Conservation (phyloP, 2,329 filamentous ascomycete genomes). For the Anisogramma anomala region DNA sequence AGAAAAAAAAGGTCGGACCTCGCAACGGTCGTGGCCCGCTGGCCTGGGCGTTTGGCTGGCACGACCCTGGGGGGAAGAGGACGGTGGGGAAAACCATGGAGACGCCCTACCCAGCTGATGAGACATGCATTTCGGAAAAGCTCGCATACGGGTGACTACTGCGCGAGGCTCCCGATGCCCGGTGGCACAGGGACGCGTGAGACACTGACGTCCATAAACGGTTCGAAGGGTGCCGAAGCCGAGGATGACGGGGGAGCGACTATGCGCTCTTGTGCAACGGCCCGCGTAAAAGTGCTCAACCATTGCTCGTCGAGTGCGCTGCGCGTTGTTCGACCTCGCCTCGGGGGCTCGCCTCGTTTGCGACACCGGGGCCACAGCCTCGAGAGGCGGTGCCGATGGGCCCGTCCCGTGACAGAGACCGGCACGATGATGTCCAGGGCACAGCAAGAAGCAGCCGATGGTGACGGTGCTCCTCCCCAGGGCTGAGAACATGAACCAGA, state of each 20-base stretch:
- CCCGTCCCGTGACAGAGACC: too few relatives aligned
- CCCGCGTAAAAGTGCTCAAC: conserved; percentile 4
- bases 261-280: not conserved
- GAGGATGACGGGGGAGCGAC: not conserved
- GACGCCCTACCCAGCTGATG: conserved; percentile 2
- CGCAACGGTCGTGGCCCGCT: too few relatives aligned
- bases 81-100: not conserved
- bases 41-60: too few relatives aligned
- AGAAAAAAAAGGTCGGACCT: not conserved
- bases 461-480: too few relatives aligned
- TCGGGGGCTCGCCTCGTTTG: not conserved
- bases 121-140: conserved; percentile 14
- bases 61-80: too few relatives aligned
- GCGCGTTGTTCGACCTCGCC: not conserved
- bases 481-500: not conserved
- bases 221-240: conserved; percentile 6
- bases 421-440: too few relatives aligned
- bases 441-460: too few relatives aligned
- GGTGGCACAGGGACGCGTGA: conserved; percentile 3
- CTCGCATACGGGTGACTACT: conserved; percentile 9
- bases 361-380: not conserved
- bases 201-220: conserved; percentile 7
- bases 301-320: not conserved
- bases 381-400: not conserved
- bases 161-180: conserved; percentile 6